Evolutionary conservation across 1,139 yeast species (phyloP).

Genomic region (Zygosaccharomyces pseudobailii): DNA sequence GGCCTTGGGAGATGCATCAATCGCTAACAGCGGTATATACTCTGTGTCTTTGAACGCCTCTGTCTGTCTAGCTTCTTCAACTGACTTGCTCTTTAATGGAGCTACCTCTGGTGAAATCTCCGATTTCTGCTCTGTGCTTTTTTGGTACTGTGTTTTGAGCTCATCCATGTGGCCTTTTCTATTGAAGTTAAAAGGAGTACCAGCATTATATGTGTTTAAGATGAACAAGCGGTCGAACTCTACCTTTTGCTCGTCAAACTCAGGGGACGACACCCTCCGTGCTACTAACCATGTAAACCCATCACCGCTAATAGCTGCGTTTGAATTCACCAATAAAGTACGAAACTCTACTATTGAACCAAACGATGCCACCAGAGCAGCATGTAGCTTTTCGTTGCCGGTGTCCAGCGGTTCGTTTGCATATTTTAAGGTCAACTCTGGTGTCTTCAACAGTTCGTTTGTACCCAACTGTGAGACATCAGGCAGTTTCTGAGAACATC

Average conservation of each 20-base stretch:
- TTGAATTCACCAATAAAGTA: conserved; percentile 57
- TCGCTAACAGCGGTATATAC: conserved; percentile 59
- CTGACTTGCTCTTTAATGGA: conserved; percentile 9
- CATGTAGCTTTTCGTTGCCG: conserved; percentile 32
- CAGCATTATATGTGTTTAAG: conserved; percentile 74
- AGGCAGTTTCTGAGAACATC: conserved; percentile 16
- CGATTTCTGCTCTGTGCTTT: conserved; percentile 2
- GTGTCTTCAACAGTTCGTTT: conserved; percentile 42
- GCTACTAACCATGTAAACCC: conserved; percentile 73
- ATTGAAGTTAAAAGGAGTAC: conserved; percentile 48
- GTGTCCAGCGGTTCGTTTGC: conserved; percentile 38
- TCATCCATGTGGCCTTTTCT: conserved; percentile 31
- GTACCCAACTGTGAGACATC: conserved; percentile 7
- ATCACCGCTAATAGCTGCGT: conserved; percentile 63
- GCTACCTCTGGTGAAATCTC: background rate
- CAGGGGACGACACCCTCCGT: conserved; percentile 38
- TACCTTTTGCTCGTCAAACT: conserved; percentile 30
- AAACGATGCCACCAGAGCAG: conserved; percentile 51
- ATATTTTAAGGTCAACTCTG: conserved; percentile 34
- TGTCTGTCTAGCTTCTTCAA: conserved; percentile 23
- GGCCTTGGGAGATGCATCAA: conserved; percentile 67
- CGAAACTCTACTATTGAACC: conserved; percentile 68
- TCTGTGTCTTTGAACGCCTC: conserved; percentile 19
- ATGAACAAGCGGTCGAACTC: conserved; percentile 48
- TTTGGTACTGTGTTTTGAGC: conserved; percentile 15